Percentiles rank a stretch among this genome's conserved stretches.
phyloP scores from a whole-genome alignment of 2,329 filamentous ascomycete species.

The Trichoderma sp. region DNA sequence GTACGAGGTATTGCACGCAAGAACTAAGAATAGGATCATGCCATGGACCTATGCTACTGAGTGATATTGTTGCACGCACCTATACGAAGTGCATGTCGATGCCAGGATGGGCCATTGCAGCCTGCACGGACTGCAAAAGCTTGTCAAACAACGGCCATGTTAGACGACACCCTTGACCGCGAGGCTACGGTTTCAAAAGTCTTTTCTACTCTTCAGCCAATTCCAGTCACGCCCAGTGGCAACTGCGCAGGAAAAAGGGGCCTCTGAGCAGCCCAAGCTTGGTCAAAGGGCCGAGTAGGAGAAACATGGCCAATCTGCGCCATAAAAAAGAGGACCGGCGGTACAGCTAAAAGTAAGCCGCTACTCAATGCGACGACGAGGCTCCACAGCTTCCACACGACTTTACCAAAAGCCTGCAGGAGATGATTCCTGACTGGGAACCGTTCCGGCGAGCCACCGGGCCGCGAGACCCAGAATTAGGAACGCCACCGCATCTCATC shows the following conservation, averaged over 20 bases:
- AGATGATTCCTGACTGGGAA: constrained; percentile 29
- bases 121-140: neutral
- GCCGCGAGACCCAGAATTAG: constrained; percentile 21
- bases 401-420: constrained; percentile 17
- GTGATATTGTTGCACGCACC: neutral
- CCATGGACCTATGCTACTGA: neutral
- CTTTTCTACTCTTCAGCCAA: neutral
- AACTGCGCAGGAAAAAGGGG: constrained; percentile 12
- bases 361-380: constrained; percentile 19
- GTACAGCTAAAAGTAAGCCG: neutral
- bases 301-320: constrained; percentile 27
- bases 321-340: constrained; percentile 14
- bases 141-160: neutral
- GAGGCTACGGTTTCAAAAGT: neutral
- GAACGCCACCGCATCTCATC: constrained; percentile 27
- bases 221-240: constrained; percentile 12
- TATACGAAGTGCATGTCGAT: neutral
- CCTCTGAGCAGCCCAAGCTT: constrained; percentile 12
- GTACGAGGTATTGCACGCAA: constrained; percentile 8
- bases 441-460: constrained; percentile 27
- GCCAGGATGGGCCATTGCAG: neutral
- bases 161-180: neutral
- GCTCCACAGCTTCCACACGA: constrained; percentile 20
- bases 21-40: constrained; percentile 2
- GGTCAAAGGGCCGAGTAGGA: constrained; percentile 27